These are phyloP conservation scores for Corinectria fuckeliana DNA, from an alignment of 2,329 filamentous ascomycete genomes.

Conservation along the genomic window DNA sequence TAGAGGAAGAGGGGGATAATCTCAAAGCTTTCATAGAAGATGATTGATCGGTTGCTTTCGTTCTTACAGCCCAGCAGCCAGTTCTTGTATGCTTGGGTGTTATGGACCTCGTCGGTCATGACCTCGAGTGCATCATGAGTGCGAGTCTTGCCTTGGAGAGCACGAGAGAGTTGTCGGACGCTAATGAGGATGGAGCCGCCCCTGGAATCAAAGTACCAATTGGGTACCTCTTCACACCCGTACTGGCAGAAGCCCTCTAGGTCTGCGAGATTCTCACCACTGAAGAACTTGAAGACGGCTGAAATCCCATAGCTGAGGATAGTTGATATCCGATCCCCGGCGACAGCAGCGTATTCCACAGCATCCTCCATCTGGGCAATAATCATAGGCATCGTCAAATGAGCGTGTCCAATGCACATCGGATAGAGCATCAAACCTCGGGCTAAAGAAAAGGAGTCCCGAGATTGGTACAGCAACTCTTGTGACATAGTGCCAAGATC, in stretches of 20 bases:
- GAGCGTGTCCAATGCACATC: constrained; percentile 73
- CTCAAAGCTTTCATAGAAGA: constrained; percentile 73
- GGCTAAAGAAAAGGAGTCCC: constrained; percentile 70
- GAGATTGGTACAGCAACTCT: constrained; percentile 67
- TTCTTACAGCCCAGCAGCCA: constrained; percentile 60
- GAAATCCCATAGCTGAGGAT: constrained; percentile 74
- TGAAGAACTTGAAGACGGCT: constrained; percentile 71
- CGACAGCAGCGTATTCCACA: constrained; percentile 68
- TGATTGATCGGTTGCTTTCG: constrained; percentile 68
- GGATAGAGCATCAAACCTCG: constrained; percentile 73
- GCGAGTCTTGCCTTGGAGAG: constrained; percentile 76
- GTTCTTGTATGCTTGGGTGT: constrained; percentile 62
- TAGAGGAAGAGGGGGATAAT: constrained; percentile 68
- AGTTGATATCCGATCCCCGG: constrained; percentile 74
- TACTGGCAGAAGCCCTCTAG: constrained; percentile 75
- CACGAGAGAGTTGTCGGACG: constrained; percentile 69
- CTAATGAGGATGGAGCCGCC: constrained; percentile 74
- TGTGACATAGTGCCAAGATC: constrained; percentile 69
- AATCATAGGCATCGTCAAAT: constrained; percentile 64
- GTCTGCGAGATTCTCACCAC: constrained; percentile 71
- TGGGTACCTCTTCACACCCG: constrained; percentile 74
- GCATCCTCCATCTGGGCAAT: constrained; percentile 68
- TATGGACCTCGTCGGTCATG: constrained; percentile 73
- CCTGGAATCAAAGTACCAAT: constrained; percentile 74
- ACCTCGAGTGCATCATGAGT: constrained; percentile 58